Conservation (phyloP, 2,329 filamentous ascomycete genomes). For the Cladosporium sp. region DNA sequence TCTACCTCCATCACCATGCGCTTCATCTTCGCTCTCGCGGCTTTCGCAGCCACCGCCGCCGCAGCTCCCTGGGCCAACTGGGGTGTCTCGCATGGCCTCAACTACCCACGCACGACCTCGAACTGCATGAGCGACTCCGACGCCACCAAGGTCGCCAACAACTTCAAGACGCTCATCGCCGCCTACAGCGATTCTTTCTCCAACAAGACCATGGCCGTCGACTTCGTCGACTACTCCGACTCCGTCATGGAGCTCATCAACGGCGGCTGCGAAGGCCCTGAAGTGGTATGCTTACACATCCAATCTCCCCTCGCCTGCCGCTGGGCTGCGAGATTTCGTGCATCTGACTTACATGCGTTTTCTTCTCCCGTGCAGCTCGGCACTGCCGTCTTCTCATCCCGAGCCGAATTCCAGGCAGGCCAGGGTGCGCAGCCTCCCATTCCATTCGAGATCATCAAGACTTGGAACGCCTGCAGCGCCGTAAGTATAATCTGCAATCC, state of each 20-base stretch:
- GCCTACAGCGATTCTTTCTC: slow-evolving; percentile 26
- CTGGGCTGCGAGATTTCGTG: neutral
- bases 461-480: slow-evolving; percentile 28
- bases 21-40: slow-evolving; percentile 9
- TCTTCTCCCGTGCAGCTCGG: slow-evolving; percentile 17
- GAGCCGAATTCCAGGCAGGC: slow-evolving; percentile 22
- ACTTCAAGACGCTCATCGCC: slow-evolving; percentile 29
- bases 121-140: slow-evolving; percentile 23
- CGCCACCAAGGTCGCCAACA: slow-evolving; percentile 22
- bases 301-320: neutral
- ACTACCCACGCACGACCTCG: neutral
- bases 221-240: slow-evolving; percentile 31
- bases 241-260: slow-evolving; percentile 31
- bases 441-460: slow-evolving; percentile 26
- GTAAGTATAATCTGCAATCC: slow-evolving; percentile 6
- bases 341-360: neutral
- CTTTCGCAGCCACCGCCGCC: slow-evolving; percentile 4
- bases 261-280: slow-evolving; percentile 20
- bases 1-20: slow-evolving; percentile 5
- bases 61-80: slow-evolving; percentile 5
- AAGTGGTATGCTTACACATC: neutral
- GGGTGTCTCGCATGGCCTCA: neutral
- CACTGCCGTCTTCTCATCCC: slow-evolving; percentile 22
- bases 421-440: slow-evolving; percentile 25
- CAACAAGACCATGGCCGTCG: slow-evolving; percentile 21